phyloP scores from a whole-genome alignment of 2,329 filamentous ascomycete genomes.

The Trichoderma asperellum region DNA sequence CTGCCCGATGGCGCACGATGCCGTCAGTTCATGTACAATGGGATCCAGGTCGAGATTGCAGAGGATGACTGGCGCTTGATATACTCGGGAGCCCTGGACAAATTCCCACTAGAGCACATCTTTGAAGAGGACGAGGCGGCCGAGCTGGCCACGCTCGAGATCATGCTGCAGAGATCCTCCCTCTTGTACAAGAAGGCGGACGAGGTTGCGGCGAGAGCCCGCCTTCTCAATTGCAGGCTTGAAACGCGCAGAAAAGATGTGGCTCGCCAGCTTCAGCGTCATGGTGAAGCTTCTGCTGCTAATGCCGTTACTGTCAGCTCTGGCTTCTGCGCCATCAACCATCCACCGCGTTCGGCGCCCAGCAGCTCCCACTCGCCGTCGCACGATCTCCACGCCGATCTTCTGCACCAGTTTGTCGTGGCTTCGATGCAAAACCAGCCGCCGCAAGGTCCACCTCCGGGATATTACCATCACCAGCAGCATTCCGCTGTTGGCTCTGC shows the following conservation, averaged over 20 bases:
- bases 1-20: conserved; percentile 69
- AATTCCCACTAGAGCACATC: conserved; percentile 75
- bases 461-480: conserved; percentile 37
- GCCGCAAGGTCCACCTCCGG: conserved; percentile 33
- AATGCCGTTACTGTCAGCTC: background rate
- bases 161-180: conserved; percentile 76
- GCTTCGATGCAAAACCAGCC: conserved; percentile 20
- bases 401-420: conserved; percentile 57
- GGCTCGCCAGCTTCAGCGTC: conserved; percentile 35
- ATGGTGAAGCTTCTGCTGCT: conserved; percentile 33
- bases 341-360: conserved; percentile 34
- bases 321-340: conserved; percentile 43
- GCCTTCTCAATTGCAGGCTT: conserved; percentile 80
- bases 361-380: conserved; percentile 34
- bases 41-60: conserved; percentile 79
- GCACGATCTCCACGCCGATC: conserved; percentile 58
- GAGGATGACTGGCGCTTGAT: conserved; percentile 89
- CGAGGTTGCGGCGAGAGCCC: conserved; percentile 64
- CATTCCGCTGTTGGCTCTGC: conserved; percentile 38
- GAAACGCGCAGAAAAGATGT: conserved; percentile 42
- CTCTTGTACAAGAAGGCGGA: conserved; percentile 81
- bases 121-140: conserved; percentile 85
- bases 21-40: conserved; percentile 82
- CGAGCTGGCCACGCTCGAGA: conserved; percentile 81
- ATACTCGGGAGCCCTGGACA: conserved; percentile 78